A percentile compares a stretch with the other conserved stretches of the same genome.
Evolutionary conservation across 805 yeast species (phyloP).

Genomic region (Kuraishia borneana): DNA sequence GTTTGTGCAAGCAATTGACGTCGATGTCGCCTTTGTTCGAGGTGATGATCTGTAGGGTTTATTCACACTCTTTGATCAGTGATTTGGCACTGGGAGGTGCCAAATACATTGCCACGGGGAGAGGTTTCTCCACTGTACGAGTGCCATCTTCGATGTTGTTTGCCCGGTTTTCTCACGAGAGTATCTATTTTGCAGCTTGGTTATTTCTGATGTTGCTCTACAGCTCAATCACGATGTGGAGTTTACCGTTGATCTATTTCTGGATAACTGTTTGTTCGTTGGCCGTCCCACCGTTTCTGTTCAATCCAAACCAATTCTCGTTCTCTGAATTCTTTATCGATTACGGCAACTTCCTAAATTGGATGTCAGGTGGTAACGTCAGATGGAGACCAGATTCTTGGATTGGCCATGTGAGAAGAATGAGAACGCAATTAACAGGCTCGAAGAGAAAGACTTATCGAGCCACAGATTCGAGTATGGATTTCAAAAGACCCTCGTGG

Average conservation of each 20-base stretch:
- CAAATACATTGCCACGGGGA: constrained; percentile 69
- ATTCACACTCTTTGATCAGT: constrained; percentile 56
- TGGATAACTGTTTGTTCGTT: constrained; percentile 62
- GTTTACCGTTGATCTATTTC: constrained; percentile 46
- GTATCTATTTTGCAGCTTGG: constrained; percentile 52
- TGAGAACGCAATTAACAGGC: constrained; percentile 46
- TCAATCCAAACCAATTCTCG: constrained; percentile 69
- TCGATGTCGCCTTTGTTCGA: constrained; percentile 74
- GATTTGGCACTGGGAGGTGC: constrained; percentile 76
- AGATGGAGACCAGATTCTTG: constrained; percentile 21
- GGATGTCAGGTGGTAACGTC: constrained; percentile 44
- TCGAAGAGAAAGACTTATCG: constrained; percentile 32
- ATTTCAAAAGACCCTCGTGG: constrained; percentile 37
- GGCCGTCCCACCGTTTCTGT: constrained; percentile 60
- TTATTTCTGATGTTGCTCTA: constrained; percentile 41
- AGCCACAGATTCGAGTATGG: constrained; percentile 27
- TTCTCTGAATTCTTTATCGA: constrained; percentile 63
- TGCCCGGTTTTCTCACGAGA: constrained; percentile 57
- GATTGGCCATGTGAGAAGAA: constrained; percentile 37
- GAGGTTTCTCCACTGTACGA: constrained; percentile 73
- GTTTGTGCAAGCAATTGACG: constrained; percentile 54
- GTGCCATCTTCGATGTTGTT: constrained; percentile 54
- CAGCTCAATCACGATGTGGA: constrained; percentile 56
- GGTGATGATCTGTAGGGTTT: constrained; percentile 67
- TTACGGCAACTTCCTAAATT: constrained; percentile 40